A percentile compares a stretch with the other conserved stretches of the same genome.
Conservation (phyloP, 768 basidiomycete species). For the Mycena vulgaris region DNA sequence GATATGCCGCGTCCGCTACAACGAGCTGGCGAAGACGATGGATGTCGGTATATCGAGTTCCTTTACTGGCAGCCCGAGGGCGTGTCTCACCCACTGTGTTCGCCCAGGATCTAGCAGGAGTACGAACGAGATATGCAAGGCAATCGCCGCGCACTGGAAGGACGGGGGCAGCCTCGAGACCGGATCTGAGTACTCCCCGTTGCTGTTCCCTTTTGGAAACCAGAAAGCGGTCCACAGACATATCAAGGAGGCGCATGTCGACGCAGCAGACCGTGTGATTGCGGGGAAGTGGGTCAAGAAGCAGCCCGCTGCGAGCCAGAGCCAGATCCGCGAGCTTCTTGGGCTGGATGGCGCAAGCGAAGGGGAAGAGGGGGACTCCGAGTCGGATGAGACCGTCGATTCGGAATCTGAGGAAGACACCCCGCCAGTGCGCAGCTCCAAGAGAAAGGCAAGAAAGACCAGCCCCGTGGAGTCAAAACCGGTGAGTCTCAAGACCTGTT, state of each 20-base stretch:
- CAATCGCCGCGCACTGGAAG: slow-evolving; percentile 12
- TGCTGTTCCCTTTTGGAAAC: slow-evolving; percentile 23
- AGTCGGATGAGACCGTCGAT: no score
- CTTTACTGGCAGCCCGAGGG: no score
- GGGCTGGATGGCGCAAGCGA: background rate
- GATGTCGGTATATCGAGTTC: slow-evolving; percentile 10
- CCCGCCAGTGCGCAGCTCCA: background rate
- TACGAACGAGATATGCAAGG: slow-evolving; percentile 17
- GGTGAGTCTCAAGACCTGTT: background rate
- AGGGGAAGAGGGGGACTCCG: no score
- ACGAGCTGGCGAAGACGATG: background rate
- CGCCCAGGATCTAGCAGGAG: background rate
- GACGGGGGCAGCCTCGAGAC: background rate
- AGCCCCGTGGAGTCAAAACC: background rate
- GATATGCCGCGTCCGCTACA: slow-evolving; percentile 22
- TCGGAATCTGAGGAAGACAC: slow-evolving; percentile 2
- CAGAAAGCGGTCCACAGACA: slow-evolving; percentile 13
- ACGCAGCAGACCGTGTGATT: slow-evolving; percentile 12
- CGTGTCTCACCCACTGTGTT: background rate
- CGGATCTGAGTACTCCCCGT: slow-evolving; percentile 12
- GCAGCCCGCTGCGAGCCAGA: background rate
- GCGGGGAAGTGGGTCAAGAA: background rate
- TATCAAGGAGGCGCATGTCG: slow-evolving; percentile 7
- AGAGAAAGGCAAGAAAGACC: slow-evolving; percentile 11
- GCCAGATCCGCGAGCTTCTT: background rate